These are phyloP conservation scores for Lentinus brumalis DNA, from an alignment of 768 basidiomycete species.

Conservation along the genomic window DNA sequence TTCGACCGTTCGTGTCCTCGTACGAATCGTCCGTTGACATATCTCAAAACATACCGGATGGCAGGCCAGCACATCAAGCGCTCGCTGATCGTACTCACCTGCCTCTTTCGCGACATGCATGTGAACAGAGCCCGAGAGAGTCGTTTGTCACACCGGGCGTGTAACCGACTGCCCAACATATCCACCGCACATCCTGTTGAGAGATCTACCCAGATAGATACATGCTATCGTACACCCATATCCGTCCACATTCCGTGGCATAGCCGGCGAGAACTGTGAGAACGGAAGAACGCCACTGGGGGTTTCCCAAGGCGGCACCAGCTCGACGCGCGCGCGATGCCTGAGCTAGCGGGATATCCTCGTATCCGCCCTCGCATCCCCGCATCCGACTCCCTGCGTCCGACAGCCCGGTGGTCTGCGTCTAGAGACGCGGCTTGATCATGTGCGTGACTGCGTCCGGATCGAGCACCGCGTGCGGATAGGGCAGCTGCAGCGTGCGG, in stretches of 20 bases:
- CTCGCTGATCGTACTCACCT: neutral
- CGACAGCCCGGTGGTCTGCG: neutral
- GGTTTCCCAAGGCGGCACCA: neutral
- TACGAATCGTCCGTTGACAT: too few species aligned
- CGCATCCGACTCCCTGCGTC: neutral
- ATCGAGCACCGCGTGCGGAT: conserved; percentile 65
- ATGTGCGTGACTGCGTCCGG: conserved; percentile 50
- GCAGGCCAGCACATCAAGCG: neutral
- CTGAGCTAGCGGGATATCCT: conserved; percentile 1
- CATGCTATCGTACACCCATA: conserved; percentile 4
- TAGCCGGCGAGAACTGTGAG: neutral
- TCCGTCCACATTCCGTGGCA: conserved; percentile 1
- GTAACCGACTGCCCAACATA: neutral
- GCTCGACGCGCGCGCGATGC: neutral
- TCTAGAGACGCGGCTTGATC: conserved; percentile 49
- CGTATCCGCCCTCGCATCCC: neutral
- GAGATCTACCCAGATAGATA: neutral
- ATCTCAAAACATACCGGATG: too few species aligned
- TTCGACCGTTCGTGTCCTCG: too few species aligned
- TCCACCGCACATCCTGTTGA: neutral
- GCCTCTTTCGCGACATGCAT: neutral
- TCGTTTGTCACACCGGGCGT: neutral
- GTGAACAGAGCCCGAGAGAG: neutral
- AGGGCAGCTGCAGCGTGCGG: conserved; percentile 51
- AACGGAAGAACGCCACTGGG: too few species aligned